Percentiles rank a stretch among this genome's conserved stretches.
These are phyloP conservation scores for Citrus sp. DNA, from an alignment of 345 rosid species.

Conservation along the genomic window DNA sequence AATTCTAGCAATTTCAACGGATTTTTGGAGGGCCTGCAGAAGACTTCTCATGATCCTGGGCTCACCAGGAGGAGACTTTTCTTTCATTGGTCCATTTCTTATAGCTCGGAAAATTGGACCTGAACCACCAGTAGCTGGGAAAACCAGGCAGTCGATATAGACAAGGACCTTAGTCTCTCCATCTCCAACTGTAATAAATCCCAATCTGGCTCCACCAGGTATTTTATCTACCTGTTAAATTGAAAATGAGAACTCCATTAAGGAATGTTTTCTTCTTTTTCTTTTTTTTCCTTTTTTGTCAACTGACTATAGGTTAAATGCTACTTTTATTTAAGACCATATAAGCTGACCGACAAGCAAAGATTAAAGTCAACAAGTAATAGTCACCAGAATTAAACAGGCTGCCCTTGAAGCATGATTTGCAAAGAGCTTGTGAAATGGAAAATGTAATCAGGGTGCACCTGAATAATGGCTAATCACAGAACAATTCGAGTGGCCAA, in stretches of 20 bases:
- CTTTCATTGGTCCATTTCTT: slow-evolving; percentile 66
- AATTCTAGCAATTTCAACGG: slow-evolving; percentile 61
- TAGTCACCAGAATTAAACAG: neutral
- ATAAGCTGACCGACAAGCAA: neutral
- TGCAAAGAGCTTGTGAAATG: neutral
- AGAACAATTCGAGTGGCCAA: neutral
- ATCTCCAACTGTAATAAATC: slow-evolving; percentile 66
- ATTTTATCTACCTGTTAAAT: slow-evolving; percentile 67
- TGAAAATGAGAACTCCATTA: neutral
- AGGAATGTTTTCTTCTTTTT: neutral
- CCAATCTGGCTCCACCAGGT: slow-evolving; percentile 79
- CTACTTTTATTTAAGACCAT: neutral
- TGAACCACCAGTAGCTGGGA: slow-evolving; percentile 40
- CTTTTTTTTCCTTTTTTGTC: neutral
- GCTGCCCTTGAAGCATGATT: neutral
- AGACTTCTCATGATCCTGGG: slow-evolving; percentile 95
- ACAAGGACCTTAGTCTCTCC: slow-evolving; percentile 80
- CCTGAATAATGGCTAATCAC: neutral
- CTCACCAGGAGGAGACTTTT: slow-evolving; percentile 76
- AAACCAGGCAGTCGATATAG: slow-evolving; percentile 80
- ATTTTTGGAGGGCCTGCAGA: slow-evolving; percentile 67
- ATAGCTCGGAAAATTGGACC: slow-evolving; percentile 71
- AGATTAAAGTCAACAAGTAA: neutral
- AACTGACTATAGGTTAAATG: neutral
- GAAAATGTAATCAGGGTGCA: neutral